phyloP scores from a whole-genome alignment of 176 grass and related monocot species.

The Eremochloa ophiuroides region DNA sequence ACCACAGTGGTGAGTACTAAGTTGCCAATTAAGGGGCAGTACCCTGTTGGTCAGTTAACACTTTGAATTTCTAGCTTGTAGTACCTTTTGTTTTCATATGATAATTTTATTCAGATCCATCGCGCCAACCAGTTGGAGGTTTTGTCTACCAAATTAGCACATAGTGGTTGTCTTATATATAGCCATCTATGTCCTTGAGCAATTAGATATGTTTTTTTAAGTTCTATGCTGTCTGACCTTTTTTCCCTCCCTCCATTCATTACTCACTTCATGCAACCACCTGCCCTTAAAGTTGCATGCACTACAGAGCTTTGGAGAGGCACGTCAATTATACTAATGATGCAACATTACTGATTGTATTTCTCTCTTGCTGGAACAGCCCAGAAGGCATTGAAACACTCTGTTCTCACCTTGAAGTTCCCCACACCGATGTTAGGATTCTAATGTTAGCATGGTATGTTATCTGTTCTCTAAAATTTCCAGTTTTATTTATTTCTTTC shows the following conservation, averaged over 20 bases:
- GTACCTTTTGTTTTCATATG: not conserved
- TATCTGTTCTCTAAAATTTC: slow-evolving; percentile 1
- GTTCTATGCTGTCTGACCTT: not conserved
- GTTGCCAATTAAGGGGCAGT: not conserved
- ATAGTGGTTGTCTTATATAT: not conserved
- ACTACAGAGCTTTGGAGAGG: not conserved
- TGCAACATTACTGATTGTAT: not conserved
- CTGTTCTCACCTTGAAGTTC: slow-evolving; percentile 82
- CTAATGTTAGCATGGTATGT: slow-evolving; percentile 97
- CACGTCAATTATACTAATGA: not conserved
- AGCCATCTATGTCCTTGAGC: not conserved
- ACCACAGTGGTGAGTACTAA: not conserved
- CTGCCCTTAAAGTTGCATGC: not conserved
- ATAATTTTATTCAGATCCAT: not conserved
- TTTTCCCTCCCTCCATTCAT: not conserved
- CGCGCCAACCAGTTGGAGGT: not conserved
- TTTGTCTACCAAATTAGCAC: not conserved
- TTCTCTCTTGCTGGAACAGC: slow-evolving; percentile 35
- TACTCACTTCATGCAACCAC: not conserved
- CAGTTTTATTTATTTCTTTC: not conserved
- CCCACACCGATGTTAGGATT: slow-evolving; percentile 97
- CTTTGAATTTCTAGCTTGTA: not conserved
- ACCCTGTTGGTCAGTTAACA: not conserved
- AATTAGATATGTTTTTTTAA: not conserved
- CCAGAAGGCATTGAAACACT: slow-evolving; percentile 95